These are phyloP conservation scores for Quercus berberidifolia DNA, from an alignment of 306 rosid genomes.

Conservation along the genomic window DNA sequence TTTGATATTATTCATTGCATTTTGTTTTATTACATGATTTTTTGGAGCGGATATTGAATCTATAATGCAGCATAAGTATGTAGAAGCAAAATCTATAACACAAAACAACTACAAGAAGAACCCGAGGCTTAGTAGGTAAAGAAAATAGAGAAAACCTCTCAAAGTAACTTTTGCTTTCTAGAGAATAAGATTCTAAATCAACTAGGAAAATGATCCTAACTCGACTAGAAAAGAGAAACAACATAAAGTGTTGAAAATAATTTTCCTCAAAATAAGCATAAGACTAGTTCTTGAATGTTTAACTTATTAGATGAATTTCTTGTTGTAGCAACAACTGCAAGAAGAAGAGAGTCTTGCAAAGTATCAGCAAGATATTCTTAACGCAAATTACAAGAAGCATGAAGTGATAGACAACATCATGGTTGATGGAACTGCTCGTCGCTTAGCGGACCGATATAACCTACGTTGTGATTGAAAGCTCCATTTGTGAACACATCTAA, in stretches of 20 bases:
- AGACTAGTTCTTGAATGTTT: not conserved
- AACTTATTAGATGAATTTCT: not conserved
- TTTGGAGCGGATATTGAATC: no score
- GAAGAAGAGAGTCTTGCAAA: conserved; percentile 64
- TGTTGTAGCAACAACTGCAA: conserved; percentile 40
- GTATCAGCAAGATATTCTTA: conserved; percentile 52
- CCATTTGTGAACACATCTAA: not conserved
- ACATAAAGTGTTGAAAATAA: no score
- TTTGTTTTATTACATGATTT: not conserved
- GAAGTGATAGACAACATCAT: conserved; percentile 48
- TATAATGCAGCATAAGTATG: no score
- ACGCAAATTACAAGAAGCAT: conserved; percentile 47
- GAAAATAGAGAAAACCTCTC: no score
- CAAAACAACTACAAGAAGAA: no score
- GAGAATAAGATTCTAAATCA: no score
- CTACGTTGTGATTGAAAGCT: not conserved
- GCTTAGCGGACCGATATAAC: conserved; percentile 47
- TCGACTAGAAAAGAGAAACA: no score
- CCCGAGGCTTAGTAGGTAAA: no score
- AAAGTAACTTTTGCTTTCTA: no score
- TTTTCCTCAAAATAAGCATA: no score
- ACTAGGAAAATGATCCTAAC: no score
- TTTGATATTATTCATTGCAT: not conserved
- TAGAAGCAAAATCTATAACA: no score
- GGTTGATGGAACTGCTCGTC: conserved; percentile 55